Conservation (phyloP, 768 basidiomycete species). For the Boletellus sp. region DNA sequence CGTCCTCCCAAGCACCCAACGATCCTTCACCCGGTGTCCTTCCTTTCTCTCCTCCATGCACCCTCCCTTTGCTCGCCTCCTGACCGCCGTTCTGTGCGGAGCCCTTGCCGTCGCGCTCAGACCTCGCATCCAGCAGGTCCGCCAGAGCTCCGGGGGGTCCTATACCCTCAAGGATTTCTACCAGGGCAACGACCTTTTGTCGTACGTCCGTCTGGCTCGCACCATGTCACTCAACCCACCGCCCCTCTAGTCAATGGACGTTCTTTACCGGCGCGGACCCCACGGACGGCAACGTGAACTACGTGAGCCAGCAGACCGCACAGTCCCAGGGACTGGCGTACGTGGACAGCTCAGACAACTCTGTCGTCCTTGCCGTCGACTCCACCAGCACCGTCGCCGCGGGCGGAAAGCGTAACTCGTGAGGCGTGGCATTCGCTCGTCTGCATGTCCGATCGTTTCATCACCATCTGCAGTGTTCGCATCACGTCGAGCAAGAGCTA, state of each 20-base stretch:
- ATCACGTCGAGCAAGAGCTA: constrained; percentile 60
- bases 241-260: constrained; percentile 49
- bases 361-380: constrained; percentile 60
- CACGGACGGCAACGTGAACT: constrained; percentile 67
- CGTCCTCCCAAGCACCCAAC: neutral
- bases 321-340: constrained; percentile 50
- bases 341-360: constrained; percentile 46
- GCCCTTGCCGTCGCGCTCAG: constrained; percentile 26
- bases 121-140: neutral
- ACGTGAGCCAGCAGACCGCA: constrained; percentile 46
- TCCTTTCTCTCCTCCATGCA: constrained; percentile 17
- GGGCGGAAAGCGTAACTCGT: constrained; percentile 54
- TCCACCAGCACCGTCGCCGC: constrained; percentile 41
- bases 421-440: constrained; percentile 11
- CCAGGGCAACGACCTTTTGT: constrained; percentile 49
- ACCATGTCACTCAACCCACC: neutral
- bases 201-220: constrained; percentile 33
- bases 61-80: constrained; percentile 19
- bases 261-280: constrained; percentile 63
- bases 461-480: constrained; percentile 46
- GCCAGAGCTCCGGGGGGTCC: neutral
- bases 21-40: neutral
- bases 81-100: constrained; percentile 28
- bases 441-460: neutral
- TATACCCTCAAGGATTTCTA: constrained; percentile 37